phyloP scores from a whole-genome alignment of 345 rosid species.

The Populus simonii region DNA sequence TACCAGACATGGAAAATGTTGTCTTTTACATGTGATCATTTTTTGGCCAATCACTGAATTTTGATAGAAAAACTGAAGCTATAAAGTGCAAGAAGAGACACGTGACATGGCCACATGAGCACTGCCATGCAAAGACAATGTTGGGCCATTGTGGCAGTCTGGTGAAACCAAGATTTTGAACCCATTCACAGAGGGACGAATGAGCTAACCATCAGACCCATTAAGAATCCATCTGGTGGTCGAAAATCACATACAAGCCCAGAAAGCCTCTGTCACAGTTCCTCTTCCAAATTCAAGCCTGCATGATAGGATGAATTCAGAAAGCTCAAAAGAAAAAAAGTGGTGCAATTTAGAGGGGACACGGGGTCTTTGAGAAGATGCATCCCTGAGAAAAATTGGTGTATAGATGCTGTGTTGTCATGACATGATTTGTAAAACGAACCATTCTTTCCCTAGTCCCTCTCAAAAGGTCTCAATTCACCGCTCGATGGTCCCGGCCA shows the following conservation, averaged over 20 bases:
- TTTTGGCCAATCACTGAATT: background rate
- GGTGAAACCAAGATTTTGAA: background rate
- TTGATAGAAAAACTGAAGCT: background rate
- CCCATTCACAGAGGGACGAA: background rate
- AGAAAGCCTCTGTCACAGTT: background rate
- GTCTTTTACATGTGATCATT: background rate
- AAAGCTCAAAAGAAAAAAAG: background rate
- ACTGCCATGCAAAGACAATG: background rate
- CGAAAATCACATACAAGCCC: background rate
- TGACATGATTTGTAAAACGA: background rate
- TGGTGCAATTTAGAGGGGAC: background rate
- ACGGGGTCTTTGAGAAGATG: constrained; percentile 10
- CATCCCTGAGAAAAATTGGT: constrained; percentile 1
- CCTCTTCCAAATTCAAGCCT: background rate
- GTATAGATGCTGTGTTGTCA: background rate
- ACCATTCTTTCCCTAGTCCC: constrained; percentile 1
- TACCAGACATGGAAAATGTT: background rate
- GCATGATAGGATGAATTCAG: background rate
- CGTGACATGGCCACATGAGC: background rate
- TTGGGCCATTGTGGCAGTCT: constrained; percentile 4
- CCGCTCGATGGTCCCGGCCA: constrained; percentile 25
- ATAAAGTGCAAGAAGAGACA: background rate
- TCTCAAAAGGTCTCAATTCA: constrained; percentile 12
- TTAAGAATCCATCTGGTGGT: background rate
- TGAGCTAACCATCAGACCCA: background rate